These are phyloP conservation scores for Nymphaea thermarum DNA, from an alignment of 164 flowering plant genomes.

Conservation along the genomic window DNA sequence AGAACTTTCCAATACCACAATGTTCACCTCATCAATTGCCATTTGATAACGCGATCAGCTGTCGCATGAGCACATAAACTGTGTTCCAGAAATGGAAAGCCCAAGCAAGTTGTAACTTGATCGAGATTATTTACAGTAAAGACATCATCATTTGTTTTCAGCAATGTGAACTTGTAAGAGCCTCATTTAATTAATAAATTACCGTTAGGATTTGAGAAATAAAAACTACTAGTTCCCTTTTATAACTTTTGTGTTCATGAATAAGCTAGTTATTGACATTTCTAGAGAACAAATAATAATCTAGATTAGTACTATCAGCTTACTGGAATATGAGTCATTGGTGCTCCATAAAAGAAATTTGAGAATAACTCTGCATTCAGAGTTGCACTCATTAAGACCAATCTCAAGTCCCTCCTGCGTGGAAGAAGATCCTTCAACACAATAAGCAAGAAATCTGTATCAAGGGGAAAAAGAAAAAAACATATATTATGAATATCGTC, in stretches of 20 bases:
- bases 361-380: constrained; percentile 95
- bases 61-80: too few species aligned
- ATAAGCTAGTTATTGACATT: neutral
- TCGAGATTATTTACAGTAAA: too few species aligned
- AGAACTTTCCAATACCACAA: too few species aligned
- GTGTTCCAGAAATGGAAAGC: too few species aligned
- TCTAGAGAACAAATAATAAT: neutral
- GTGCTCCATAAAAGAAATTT: constrained; percentile 80
- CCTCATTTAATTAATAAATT: too few species aligned
- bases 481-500: neutral
- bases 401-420: constrained; percentile 85
- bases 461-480: neutral
- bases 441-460: constrained; percentile 82
- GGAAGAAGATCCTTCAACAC: constrained; percentile 96
- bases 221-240: neutral
- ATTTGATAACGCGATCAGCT: too few species aligned
- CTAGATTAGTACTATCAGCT: constrained; percentile 12
- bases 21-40: too few species aligned
- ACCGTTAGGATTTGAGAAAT: too few species aligned
- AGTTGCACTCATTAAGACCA: constrained; percentile 97
- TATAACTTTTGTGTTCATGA: neutral
- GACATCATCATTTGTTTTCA: too few species aligned
- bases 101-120: too few species aligned
- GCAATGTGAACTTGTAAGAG: too few species aligned
- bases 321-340: constrained; percentile 93